Evolutionary conservation across 352 stramenopile species (phyloP).

Genomic region (Thalassiosira pacifica): DNA sequence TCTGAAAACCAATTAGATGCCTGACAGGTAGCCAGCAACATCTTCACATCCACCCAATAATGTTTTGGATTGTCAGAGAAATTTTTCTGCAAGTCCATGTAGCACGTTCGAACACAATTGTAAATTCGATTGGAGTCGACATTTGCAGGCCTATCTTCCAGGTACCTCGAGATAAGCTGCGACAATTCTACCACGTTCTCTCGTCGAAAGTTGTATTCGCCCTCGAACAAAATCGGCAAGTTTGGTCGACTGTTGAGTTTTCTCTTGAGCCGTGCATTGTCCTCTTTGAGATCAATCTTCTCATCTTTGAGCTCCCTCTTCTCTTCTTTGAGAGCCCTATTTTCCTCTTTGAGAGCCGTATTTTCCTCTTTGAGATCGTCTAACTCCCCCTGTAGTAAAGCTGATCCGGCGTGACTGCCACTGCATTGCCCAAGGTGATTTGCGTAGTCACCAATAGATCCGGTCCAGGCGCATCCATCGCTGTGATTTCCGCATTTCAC

Average conservation of each 20-base stretch:
- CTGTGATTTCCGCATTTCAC: conserved; percentile 33
- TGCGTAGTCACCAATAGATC: conserved; percentile 28
- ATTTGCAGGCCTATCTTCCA: conserved; percentile 34
- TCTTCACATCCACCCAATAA: conserved; percentile 40
- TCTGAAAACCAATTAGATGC: conserved; percentile 45
- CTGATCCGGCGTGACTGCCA: neutral
- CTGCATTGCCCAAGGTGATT: neutral
- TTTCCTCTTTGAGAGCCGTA: neutral
- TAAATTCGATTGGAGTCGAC: conserved; percentile 52
- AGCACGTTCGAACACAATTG: conserved; percentile 42
- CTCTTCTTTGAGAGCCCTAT: neutral
- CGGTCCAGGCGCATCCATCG: conserved; percentile 31
- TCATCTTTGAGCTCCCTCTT: conserved; percentile 3
- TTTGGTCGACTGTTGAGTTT: neutral
- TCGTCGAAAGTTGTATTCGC: conserved; percentile 39
- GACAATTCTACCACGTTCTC: conserved; percentile 29
- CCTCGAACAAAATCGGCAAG: neutral
- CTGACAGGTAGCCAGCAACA: conserved; percentile 43
- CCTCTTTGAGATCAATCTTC: neutral
- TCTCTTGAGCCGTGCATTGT: neutral
- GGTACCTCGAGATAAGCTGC: conserved; percentile 44
- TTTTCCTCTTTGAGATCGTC: neutral
- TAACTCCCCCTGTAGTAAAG: conserved; percentile 5
- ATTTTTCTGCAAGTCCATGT: conserved; percentile 17
- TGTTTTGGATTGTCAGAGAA: conserved; percentile 34